Conservation (phyloP, 768 basidiomycete genomes). For the Russula foetens region DNA sequence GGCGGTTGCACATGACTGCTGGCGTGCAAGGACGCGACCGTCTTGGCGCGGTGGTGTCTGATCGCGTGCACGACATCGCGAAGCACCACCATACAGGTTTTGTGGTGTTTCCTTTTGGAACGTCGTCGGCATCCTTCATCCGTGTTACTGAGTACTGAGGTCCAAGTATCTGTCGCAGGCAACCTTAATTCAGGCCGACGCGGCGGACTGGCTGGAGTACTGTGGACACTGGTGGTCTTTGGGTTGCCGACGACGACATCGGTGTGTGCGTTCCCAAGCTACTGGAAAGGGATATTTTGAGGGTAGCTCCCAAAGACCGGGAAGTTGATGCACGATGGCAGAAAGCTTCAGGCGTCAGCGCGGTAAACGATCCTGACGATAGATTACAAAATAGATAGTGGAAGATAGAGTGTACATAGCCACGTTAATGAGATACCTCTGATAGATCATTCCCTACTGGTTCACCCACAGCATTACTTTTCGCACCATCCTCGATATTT, state of each 20-base stretch:
- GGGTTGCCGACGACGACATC: constrained; percentile 84
- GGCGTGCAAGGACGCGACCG: no score
- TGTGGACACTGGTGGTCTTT: constrained; percentile 70
- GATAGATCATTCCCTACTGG: neutral
- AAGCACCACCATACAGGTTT: constrained; percentile 67
- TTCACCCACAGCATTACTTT: neutral
- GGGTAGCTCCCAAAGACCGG: constrained; percentile 48
- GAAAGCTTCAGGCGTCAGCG: constrained; percentile 74
- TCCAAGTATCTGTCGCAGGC: constrained; percentile 58
- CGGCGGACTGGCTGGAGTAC: constrained; percentile 44
- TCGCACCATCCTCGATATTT: constrained; percentile 8
- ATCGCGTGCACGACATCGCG: constrained; percentile 66
- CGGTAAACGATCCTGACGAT: constrained; percentile 37
- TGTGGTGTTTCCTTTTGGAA: constrained; percentile 75
- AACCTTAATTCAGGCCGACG: constrained; percentile 26
- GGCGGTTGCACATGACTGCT: no score
- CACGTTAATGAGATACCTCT: neutral
- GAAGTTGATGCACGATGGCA: constrained; percentile 64
- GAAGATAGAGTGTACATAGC: neutral
- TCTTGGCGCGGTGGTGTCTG: no score
- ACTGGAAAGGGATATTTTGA: constrained; percentile 46
- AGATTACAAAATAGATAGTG: neutral
- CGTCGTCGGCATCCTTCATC: constrained; percentile 77
- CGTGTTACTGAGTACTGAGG: constrained; percentile 64
- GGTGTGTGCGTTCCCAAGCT: constrained; percentile 70